phyloP scores from a whole-genome alignment of 441 rosid genomes.

The Corymbia citriodora region DNA sequence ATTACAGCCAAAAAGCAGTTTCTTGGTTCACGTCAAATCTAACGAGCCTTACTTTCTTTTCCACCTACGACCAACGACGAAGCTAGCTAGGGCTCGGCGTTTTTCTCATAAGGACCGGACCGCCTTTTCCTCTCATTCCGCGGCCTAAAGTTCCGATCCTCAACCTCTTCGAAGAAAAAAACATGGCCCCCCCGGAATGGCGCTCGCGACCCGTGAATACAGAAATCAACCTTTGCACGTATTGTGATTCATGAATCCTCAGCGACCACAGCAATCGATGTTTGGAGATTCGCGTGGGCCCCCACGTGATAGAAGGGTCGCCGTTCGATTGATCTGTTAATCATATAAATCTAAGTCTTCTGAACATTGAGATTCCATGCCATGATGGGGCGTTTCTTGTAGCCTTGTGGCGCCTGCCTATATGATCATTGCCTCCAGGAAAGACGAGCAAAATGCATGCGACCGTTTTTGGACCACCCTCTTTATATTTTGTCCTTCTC shows the following conservation, averaged over 20 bases:
- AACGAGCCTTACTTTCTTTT: not conserved
- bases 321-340: not conserved
- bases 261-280: accelerated
- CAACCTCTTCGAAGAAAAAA: not conserved
- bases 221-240: accelerated
- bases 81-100: not conserved
- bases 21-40: not conserved
- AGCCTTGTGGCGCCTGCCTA: not conserved
- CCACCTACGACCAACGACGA: not conserved
- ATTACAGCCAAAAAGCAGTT: not conserved
- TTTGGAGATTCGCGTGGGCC: not conserved
- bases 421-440: not conserved
- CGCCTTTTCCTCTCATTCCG: not conserved
- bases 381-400: not conserved
- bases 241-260: not conserved
- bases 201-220: accelerated
- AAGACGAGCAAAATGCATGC: not conserved
- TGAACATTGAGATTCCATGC: not conserved
- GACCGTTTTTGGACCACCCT: not conserved
- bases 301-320: accelerated
- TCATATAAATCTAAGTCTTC: not conserved
- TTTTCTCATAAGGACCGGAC: not conserved
- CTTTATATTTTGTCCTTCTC: no score
- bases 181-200: not conserved
- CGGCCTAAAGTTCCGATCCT: not conserved